Base-by-base conservation (phyloP, 805 yeast genomes). In the Kodamaea kakaduensis region DNA sequence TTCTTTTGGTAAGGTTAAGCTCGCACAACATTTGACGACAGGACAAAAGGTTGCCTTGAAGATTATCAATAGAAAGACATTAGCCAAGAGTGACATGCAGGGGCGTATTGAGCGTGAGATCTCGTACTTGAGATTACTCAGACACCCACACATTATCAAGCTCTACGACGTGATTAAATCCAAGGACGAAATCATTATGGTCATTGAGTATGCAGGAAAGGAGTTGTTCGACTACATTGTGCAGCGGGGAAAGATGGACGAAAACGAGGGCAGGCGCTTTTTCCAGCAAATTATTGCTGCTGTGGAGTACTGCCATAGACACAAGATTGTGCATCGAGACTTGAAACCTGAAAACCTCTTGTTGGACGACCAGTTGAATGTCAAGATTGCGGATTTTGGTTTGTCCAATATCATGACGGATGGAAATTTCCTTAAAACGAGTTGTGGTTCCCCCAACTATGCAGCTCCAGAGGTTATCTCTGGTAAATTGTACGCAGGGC, bases 261-360 rank as follows among this genome's bases (percentile, higher is more conserved):
- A 54, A 37, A 51, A 52, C 34, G 59, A 54, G 38, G 59, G 55
- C 14, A 39, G 59, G 24, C 46, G 59, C 18, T 54, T 54, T 32
- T 54, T 54, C 45, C 59, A 54, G 36, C 59, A 54, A 35, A 54
- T 54, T 27, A 54, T 54, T 12, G 58, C 59, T 8, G 59, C 59
- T 8, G 59, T 54, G 6, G 59, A 54, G 36, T 54, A 54, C 47
- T 54, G 59, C 33, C 59, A 54, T 40, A 42, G 59, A 30, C 59
- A 54, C 42, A 54, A 54, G 48, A 54, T 54, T 37, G 59, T 54
- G 20, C 59, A 54, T 42, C 40, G 98, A 50, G 98, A 93, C 64
- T 74, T 93, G 58, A 93, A 93, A 59, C 98, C 98, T 0, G 98
- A 93, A 47, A 54, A 54, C 43, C 50, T 54, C 43, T 49, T 54